A percentile compares a stretch with the other conserved stretches of the same genome.
Evolutionary conservation across 2,329 filamentous ascomycete genomes (phyloP).

Genomic region (Pseudomassariella vexata): DNA sequence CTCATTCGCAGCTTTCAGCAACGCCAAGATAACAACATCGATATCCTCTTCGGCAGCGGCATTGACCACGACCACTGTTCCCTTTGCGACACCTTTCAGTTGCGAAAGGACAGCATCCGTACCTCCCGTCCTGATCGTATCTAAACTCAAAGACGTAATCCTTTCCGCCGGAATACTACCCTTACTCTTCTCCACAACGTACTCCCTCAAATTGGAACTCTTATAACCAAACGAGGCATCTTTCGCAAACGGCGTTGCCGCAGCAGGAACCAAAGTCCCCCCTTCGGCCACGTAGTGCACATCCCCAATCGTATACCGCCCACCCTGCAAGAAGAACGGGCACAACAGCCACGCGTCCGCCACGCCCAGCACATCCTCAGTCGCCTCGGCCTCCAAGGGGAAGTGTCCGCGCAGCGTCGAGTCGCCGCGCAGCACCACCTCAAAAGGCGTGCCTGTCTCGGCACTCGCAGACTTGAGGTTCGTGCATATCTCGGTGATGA

Average conservation of each 20-base stretch:
- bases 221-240: constrained; percentile 54
- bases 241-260: constrained; percentile 48
- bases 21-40: constrained; percentile 45
- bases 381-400: constrained; percentile 47
- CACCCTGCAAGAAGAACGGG: constrained; percentile 55
- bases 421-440: constrained; percentile 52
- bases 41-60: constrained; percentile 49
- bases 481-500: constrained; percentile 44
- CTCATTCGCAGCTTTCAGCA: constrained; percentile 29
- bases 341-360: constrained; percentile 49
- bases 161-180: constrained; percentile 31
- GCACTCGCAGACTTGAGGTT: constrained; percentile 40
- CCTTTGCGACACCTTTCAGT: constrained; percentile 28
- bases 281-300: constrained; percentile 53
- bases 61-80: constrained; percentile 44
- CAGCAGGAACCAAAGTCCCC: constrained; percentile 41
- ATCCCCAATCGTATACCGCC: constrained; percentile 49
- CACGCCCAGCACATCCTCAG: constrained; percentile 40
- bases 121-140: constrained; percentile 41
- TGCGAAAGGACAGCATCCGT: constrained; percentile 33
- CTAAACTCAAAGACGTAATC: constrained; percentile 36
- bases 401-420: constrained; percentile 53
- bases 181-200: constrained; percentile 47
- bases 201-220: constrained; percentile 46
- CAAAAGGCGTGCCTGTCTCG: constrained; percentile 33